A percentile compares a stretch with the other conserved stretches of the same genome.
phyloP scores from a whole-genome alignment of 140 eudicot species.

The Oenanthe javanica region DNA sequence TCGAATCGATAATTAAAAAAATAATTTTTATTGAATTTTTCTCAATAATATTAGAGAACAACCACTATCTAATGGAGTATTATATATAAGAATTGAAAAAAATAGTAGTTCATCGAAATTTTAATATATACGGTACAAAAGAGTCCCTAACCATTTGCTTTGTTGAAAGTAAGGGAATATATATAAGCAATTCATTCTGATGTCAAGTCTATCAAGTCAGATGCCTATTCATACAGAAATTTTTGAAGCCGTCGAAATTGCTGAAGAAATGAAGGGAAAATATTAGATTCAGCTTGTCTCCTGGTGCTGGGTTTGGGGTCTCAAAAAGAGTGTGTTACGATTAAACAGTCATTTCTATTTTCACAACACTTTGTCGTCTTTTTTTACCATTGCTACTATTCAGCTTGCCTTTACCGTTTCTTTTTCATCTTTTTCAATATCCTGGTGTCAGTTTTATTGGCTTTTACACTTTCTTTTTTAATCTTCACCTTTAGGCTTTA shows the following conservation, averaged over 20 bases:
- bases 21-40: no score
- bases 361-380: slow-evolving; percentile 3
- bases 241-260: not conserved
- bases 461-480: not conserved
- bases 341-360: not conserved
- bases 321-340: not conserved
- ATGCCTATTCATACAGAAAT: not conserved
- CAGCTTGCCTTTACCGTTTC: not conserved
- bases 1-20: no score
- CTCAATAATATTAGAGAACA: no score
- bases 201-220: not conserved
- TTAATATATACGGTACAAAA: no score
- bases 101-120: not conserved
- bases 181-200: not conserved
- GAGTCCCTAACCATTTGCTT: no score
- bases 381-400: not conserved
- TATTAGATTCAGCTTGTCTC: not conserved
- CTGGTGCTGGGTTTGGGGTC: not conserved
- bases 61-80: no score
- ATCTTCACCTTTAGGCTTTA: not conserved
- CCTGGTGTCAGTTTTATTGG: slow-evolving; percentile 1
- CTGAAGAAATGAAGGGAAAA: not conserved
- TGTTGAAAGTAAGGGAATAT: no score
- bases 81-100: no score
- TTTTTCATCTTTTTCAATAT: not conserved